Evolutionary conservation across 1,139 yeast genomes (phyloP), one percentile per base, ranked within the genome.

Genomic region (Candida anutae): DNA sequence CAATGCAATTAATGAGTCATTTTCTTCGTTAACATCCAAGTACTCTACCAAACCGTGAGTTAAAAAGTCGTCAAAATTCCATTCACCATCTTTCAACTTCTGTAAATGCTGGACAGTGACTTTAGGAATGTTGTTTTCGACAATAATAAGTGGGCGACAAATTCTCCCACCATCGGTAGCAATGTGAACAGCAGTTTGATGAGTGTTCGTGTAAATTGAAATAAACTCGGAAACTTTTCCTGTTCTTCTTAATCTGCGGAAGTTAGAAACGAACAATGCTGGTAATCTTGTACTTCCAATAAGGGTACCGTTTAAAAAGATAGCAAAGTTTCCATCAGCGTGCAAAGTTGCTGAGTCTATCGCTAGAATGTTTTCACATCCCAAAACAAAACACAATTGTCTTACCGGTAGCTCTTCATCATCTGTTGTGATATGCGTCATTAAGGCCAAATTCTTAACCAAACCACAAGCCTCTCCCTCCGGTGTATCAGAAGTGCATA

Each of bases 401-500:
- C 69, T 74, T 25, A 90, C 75, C 10, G 98, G 97, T 12, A 69
- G 82, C 50, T 90, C 97, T 54, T 90, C 99, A 45, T 85, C 97
- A 55, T 90, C 99, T 3, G 98, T 88, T 6, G 99, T 90, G 47
- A 90, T 93, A 58, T 90, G 99, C 11, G 99, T 90, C 99, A 90
- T 90, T 31, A 90, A 69, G 2, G 98, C 98, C 53, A 90, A 66
- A 50, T 90, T 90, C 56, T 90, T 90, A 20, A 90, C 98, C 53
- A 90, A 71, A 47, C 99, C 99, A 75, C 99, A 90, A 1, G 99
- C 98, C 55, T 93, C 99, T 68, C 99, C 99, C 71, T 90, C 99
- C 3, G 99, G 99, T 0, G 99, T 90, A 71, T 90, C 99, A 0
- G 97, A 84, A 5, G 98, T 87, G 69, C 99, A 90, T 37, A 90